phyloP scores from a whole-genome alignment of 2,329 filamentous ascomycete species.

The Clonostachys solani region DNA sequence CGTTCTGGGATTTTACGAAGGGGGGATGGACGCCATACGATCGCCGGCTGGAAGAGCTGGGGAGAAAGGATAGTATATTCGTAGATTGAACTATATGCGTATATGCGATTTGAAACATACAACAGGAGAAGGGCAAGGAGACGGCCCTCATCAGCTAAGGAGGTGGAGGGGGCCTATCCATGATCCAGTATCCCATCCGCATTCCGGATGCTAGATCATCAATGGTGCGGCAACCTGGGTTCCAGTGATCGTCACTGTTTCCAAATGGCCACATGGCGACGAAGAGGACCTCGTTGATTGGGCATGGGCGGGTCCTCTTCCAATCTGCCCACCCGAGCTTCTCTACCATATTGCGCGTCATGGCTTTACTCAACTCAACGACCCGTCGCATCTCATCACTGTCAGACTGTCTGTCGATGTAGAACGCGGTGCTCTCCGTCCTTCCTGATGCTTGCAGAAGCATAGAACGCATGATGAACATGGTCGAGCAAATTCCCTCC shows the following conservation, averaged over 20 bases:
- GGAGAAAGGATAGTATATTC: no score
- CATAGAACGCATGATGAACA: slow-evolving; percentile 10
- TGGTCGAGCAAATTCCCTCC: slow-evolving; percentile 26
- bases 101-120: no score
- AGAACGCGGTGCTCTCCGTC: not conserved
- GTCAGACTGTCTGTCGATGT: not conserved
- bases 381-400: not conserved
- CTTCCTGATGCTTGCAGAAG: not conserved
- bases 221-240: slow-evolving; percentile 21
- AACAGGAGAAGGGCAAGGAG: no score
- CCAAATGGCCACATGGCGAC: slow-evolving; percentile 64
- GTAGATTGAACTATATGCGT: no score
- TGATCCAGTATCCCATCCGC: no score
- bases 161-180: no score
- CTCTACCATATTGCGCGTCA: slow-evolving; percentile 27
- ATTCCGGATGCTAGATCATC: slow-evolving; percentile 10
- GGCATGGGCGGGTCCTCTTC: slow-evolving; percentile 52
- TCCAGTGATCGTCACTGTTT: slow-evolving; percentile 44
- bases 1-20: no score
- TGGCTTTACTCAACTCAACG: slow-evolving; percentile 5
- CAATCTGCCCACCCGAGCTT: slow-evolving; percentile 56
- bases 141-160: no score
- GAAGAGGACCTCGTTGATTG: slow-evolving; percentile 49
- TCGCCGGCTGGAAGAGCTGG: no score
- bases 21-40: no score